These are phyloP conservation scores for Colletotrichum abscissum DNA, from an alignment of 2,329 filamentous ascomycete species.

Conservation along the genomic window DNA sequence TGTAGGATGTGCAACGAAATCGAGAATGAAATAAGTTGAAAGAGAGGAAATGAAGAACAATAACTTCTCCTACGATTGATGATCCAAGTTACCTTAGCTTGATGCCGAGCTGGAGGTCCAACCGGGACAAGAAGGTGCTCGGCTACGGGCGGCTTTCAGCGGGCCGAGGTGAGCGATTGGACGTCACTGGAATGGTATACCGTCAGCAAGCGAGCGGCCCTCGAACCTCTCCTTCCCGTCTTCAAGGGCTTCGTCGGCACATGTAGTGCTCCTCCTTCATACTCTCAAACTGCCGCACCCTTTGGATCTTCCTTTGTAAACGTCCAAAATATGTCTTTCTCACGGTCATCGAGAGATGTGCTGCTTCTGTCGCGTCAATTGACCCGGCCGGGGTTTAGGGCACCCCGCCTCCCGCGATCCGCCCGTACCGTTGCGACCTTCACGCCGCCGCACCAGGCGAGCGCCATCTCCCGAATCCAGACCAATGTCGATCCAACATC, in stretches of 20 bases:
- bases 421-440: conserved; percentile 74
- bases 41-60: conserved; percentile 7
- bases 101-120: conserved; percentile 36
- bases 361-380: conserved; percentile 57
- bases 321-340: conserved; percentile 57
- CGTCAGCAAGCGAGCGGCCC: conserved; percentile 35
- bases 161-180: conserved; percentile 44
- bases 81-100: conserved; percentile 26
- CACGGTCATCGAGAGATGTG: conserved; percentile 58
- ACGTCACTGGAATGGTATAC: conserved; percentile 35
- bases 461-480: conserved; percentile 83
- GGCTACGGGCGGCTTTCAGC: conserved; percentile 59
- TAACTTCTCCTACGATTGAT: conserved; percentile 13
- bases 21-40: neutral
- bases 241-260: conserved; percentile 39
- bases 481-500: conserved; percentile 82
- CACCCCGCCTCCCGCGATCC: conserved; percentile 45
- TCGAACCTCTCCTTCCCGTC: conserved; percentile 22
- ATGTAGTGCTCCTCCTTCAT: conserved; percentile 33
- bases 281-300: conserved; percentile 29
- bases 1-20: neutral
- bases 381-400: conserved; percentile 37
- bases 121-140: conserved; percentile 36
- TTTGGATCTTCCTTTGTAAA: conserved; percentile 30
- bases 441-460: conserved; percentile 83